These are phyloP conservation scores for Lizonia empirigonia DNA, from an alignment of 2,329 filamentous ascomycete genomes.

Conservation along the genomic window DNA sequence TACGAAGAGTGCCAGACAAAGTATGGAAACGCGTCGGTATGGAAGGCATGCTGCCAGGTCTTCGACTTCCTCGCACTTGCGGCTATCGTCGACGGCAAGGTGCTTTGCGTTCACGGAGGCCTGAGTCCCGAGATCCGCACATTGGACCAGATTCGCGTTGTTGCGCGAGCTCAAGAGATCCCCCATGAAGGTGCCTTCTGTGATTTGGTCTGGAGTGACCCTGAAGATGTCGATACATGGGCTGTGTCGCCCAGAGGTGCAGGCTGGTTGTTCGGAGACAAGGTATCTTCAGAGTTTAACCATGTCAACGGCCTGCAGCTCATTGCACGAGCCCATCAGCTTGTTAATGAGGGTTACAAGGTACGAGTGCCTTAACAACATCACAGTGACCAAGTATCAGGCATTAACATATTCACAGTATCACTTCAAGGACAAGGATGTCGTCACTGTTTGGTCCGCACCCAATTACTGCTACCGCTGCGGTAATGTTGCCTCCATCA, in stretches of 20 bases:
- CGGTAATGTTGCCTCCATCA: constrained; percentile 77
- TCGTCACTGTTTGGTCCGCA: constrained; percentile 91
- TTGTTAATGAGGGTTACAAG: constrained; percentile 80
- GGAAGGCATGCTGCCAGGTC: constrained; percentile 98
- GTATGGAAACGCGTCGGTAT: constrained; percentile 98
- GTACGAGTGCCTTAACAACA: no score
- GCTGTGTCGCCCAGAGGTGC: constrained; percentile 71
- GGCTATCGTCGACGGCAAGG: constrained; percentile 97
- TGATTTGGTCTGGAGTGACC: constrained; percentile 92
- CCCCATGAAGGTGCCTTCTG: constrained; percentile 99
- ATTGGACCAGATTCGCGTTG: constrained; percentile 80
- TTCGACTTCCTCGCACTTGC: constrained; percentile 98
- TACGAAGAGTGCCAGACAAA: constrained; percentile 99
- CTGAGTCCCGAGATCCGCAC: constrained; percentile 96
- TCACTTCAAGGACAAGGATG: constrained; percentile 93
- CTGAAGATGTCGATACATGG: constrained; percentile 73
- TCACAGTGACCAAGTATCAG: no score
- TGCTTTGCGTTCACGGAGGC: constrained; percentile 97
- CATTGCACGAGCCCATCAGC: constrained; percentile 74
- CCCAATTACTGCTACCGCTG: constrained; percentile 71
- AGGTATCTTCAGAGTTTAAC: constrained; percentile 77
- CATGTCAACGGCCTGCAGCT: constrained; percentile 75
- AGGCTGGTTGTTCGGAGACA: constrained; percentile 72
- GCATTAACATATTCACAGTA: constrained; percentile 60
- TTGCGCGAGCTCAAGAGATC: constrained; percentile 85